Evolutionary conservation across 2,329 filamentous ascomycete species (phyloP).

Genomic region (Arthrobotrys iridis): DNA sequence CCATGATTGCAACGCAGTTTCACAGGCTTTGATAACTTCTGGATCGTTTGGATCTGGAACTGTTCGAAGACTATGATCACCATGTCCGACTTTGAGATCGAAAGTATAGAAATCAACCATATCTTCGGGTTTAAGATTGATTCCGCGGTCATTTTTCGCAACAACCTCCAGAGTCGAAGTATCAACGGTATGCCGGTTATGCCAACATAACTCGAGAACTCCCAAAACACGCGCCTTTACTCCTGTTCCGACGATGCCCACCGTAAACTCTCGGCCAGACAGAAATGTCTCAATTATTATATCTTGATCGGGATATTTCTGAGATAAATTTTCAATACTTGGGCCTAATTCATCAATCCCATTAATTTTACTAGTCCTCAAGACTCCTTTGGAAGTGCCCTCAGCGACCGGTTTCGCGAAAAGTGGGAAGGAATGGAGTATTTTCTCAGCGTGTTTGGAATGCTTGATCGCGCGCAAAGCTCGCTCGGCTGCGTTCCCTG

Average conservation of each 20-base stretch:
- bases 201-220: constrained; percentile 9
- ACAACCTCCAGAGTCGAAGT: not conserved
- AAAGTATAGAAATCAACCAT: constrained; percentile 15
- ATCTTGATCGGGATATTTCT: constrained; percentile 14
- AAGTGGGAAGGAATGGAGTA: constrained; percentile 4
- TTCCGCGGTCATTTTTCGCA: not conserved
- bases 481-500: not conserved
- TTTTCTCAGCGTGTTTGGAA: not conserved
- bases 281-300: constrained; percentile 19
- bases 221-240: constrained; percentile 9
- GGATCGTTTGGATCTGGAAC: constrained; percentile 6
- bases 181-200: not conserved
- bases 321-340: not conserved
- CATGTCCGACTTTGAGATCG: not conserved
- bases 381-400: constrained; percentile 19
- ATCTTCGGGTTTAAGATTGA: not conserved
- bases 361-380: constrained; percentile 1
- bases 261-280: constrained; percentile 21
- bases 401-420: constrained; percentile 20
- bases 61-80: not conserved
- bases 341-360: not conserved
- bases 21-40: constrained; percentile 2
- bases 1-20: constrained; percentile 1
- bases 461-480: constrained; percentile 1
- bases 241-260: constrained; percentile 11